A percentile compares a stretch with the other conserved stretches of the same genome.
These are phyloP conservation scores for Yarrowia sp. DNA, from an alignment of 805 yeast species.

Conservation along the genomic window DNA sequence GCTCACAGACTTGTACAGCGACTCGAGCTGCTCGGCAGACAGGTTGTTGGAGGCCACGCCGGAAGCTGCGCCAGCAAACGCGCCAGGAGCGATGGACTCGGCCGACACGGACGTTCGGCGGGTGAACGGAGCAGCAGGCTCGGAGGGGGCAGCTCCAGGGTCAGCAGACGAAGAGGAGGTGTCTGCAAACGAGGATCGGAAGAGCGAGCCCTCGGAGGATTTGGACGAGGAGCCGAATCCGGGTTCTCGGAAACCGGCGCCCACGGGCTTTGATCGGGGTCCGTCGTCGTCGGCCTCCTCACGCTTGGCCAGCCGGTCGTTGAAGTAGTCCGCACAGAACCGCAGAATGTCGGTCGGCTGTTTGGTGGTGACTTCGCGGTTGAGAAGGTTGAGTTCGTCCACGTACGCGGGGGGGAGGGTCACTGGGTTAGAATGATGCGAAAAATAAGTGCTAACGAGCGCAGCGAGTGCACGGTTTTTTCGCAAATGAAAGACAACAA, in stretches of 20 bases:
- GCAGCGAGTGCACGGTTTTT: not conserved
- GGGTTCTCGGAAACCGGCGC: constrained; percentile 28
- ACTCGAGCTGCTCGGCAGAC: constrained; percentile 62
- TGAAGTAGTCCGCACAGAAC: constrained; percentile 78
- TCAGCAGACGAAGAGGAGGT: constrained; percentile 35
- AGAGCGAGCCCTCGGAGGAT: constrained; percentile 7
- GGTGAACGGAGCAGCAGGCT: constrained; percentile 21
- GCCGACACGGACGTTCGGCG: constrained; percentile 91
- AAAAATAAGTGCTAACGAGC: not conserved
- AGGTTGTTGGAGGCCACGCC: constrained; percentile 40
- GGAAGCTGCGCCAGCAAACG: constrained; percentile 41
- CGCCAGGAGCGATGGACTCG: constrained; percentile 53
- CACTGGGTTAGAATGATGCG: constrained; percentile 22
- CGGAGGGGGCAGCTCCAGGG: not conserved
- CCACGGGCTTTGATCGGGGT: constrained; percentile 29
- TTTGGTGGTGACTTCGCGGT: constrained; percentile 59
- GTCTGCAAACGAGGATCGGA: constrained; percentile 15
- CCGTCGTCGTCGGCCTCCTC: constrained; percentile 36
- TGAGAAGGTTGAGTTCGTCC: constrained; percentile 68
- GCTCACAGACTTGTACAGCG: constrained; percentile 73
- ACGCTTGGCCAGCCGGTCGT: constrained; percentile 59
- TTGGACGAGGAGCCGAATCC: constrained; percentile 6
- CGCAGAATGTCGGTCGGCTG: constrained; percentile 75
- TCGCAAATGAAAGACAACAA: not conserved
- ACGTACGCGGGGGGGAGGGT: constrained; percentile 52